These are phyloP conservation scores for Tuber indicum DNA, from an alignment of 495 filamentous ascomycete genomes.

Conservation along the genomic window DNA sequence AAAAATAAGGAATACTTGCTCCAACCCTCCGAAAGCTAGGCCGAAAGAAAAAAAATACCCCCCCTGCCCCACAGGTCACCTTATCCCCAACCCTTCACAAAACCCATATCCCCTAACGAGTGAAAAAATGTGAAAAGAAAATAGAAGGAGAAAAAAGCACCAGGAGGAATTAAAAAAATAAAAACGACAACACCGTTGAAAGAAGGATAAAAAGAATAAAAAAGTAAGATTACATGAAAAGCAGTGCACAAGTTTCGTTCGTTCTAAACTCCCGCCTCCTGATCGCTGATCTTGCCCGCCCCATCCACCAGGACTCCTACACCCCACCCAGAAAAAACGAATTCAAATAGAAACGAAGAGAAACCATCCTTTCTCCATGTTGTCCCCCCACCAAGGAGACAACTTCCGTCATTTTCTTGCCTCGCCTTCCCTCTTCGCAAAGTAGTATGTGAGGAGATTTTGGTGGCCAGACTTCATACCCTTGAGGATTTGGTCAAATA, in stretches of 20 bases:
- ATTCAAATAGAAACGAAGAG: slow-evolving; percentile 1
- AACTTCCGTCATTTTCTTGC: slow-evolving; percentile 30
- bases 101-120: background rate
- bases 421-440: slow-evolving; percentile 52
- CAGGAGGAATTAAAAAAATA: background rate
- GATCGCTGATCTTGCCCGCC: background rate
- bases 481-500: slow-evolving; percentile 60
- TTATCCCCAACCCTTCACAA: background rate
- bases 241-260: background rate
- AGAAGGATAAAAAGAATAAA: background rate
- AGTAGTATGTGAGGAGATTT: slow-evolving; percentile 76
- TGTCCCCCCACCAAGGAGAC: background rate
- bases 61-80: background rate
- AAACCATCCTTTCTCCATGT: slow-evolving; percentile 2
- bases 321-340: background rate
- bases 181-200: background rate
- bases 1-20: background rate
- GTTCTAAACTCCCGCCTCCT: background rate
- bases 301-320: background rate
- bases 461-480: slow-evolving; percentile 60
- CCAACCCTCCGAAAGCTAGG: background rate
- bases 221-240: background rate
- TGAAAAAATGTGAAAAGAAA: background rate
- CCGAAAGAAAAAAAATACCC: background rate
- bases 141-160: background rate